These are phyloP conservation scores for Emydomyces testavorans DNA, from an alignment of 2,329 filamentous ascomycete genomes.

Conservation along the genomic window DNA sequence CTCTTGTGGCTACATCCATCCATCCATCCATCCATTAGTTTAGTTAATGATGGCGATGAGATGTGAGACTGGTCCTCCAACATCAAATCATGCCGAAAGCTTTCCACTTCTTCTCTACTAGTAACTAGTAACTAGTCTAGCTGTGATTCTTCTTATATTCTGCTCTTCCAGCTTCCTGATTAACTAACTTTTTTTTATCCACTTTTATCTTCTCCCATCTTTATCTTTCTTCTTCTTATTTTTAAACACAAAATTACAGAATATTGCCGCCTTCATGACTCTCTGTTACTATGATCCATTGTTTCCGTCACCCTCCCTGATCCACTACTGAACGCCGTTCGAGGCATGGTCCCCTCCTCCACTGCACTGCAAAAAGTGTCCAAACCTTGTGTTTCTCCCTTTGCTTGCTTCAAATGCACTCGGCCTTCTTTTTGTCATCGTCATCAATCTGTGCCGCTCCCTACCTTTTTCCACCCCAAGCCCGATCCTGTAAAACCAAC, in stretches of 20 bases:
- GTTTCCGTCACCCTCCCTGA: conserved; percentile 1
- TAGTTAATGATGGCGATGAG: too few relatives aligned
- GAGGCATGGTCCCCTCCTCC: conserved; percentile 7
- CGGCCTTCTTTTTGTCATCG: conserved; percentile 1
- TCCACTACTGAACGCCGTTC: not conserved
- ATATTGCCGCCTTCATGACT: conserved; percentile 4
- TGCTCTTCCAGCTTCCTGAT: too few relatives aligned
- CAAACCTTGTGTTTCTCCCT: conserved; percentile 8
- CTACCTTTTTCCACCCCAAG: conserved; percentile 41
- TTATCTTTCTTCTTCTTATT: not conserved
- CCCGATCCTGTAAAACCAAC: too few relatives aligned
- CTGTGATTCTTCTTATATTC: too few relatives aligned
- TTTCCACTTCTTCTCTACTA: too few relatives aligned
- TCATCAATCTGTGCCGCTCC: conserved; percentile 28
- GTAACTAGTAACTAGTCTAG: too few relatives aligned
- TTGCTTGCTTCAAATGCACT: conserved; percentile 2
- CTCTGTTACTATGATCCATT: conserved; percentile 1
- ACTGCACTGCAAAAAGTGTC: not conserved
- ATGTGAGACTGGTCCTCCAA: not conserved
- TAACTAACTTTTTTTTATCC: too few relatives aligned
- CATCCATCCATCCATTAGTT: too few relatives aligned
- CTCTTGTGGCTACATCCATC: too few relatives aligned
- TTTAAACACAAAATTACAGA: not conserved
- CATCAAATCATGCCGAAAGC: too few relatives aligned
- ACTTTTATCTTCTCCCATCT: not conserved